Conservation (phyloP, 2,329 filamentous ascomycete genomes). For the Fusarium sp. region DNA sequence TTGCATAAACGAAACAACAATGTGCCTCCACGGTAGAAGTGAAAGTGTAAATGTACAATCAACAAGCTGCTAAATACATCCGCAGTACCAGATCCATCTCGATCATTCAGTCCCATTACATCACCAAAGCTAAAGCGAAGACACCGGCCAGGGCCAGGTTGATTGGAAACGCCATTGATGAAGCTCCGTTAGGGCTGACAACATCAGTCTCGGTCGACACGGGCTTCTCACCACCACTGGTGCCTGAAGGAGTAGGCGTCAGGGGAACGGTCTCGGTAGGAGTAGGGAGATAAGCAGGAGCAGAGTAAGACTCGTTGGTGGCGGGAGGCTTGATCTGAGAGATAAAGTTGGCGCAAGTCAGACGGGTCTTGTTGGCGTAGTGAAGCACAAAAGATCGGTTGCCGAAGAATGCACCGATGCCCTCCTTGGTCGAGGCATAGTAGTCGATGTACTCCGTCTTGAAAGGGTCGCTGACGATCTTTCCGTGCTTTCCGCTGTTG, state of each 20-base stretch:
- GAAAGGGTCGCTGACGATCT: conserved; percentile 66
- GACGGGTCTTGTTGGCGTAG: conserved; percentile 72
- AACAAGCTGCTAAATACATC: conserved; percentile 9
- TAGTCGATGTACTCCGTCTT: conserved; percentile 65
- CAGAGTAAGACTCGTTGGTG: conserved; percentile 36
- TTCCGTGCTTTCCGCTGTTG: conserved; percentile 79
- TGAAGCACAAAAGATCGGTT: conserved; percentile 75
- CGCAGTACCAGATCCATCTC: background rate
- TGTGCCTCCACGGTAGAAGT: conserved; percentile 11
- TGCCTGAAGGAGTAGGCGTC: conserved; percentile 30
- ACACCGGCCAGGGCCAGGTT: conserved; percentile 34
- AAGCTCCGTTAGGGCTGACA: conserved; percentile 33
- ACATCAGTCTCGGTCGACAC: conserved; percentile 27
- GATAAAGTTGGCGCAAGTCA: conserved; percentile 74
- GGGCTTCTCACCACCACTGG: conserved; percentile 11
- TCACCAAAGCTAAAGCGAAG: conserved; percentile 27
- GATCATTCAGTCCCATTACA: conserved; percentile 11
- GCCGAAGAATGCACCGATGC: conserved; percentile 70
- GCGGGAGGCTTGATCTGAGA: conserved; percentile 30
- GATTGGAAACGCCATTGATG: conserved; percentile 24
- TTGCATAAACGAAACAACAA: conserved; percentile 15
- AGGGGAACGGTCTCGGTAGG: conserved; percentile 38
- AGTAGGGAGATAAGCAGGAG: conserved; percentile 37
- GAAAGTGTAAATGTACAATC: conserved; percentile 21
- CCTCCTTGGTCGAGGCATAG: conserved; percentile 67